phyloP scores from a whole-genome alignment of 352 stramenopile species.

The Lagenidium sp. region DNA sequence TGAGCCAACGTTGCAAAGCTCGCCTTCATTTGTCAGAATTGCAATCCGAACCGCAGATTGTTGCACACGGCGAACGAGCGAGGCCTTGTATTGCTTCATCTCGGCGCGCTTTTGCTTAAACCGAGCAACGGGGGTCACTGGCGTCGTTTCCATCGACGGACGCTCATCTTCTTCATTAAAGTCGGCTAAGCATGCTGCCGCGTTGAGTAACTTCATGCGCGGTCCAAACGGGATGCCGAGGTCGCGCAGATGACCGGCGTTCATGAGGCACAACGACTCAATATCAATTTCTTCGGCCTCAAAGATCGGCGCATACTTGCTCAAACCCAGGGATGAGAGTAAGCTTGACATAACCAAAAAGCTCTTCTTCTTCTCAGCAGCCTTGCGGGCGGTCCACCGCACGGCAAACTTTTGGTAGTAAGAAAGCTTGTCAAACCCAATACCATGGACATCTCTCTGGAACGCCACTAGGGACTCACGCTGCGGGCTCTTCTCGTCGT shows the following conservation, averaged over 20 bases:
- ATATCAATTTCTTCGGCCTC: constrained; percentile 87
- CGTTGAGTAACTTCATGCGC: constrained; percentile 81
- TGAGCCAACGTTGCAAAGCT: constrained; percentile 80
- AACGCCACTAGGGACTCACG: constrained; percentile 80
- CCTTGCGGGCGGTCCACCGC: constrained; percentile 70
- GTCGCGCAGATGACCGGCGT: constrained; percentile 72
- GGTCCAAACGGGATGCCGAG: constrained; percentile 78
- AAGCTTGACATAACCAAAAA: constrained; percentile 82
- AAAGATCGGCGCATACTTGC: constrained; percentile 81
- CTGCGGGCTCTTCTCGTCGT: constrained; percentile 71
- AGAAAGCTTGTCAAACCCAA: constrained; percentile 78
- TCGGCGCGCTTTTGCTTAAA: constrained; percentile 74
- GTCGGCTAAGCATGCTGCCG: constrained; percentile 69
- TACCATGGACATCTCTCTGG: constrained; percentile 77
- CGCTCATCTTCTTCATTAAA: constrained; percentile 77
- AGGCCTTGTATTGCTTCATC: constrained; percentile 84
- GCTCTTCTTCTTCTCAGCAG: constrained; percentile 85
- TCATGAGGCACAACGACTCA: constrained; percentile 82
- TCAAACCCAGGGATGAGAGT: constrained; percentile 61
- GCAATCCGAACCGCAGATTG: constrained; percentile 81
- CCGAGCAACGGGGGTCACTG: constrained; percentile 64
- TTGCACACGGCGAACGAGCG: constrained; percentile 75
- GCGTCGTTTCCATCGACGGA: constrained; percentile 44
- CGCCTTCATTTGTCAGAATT: constrained; percentile 76
- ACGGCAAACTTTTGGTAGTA: constrained; percentile 83